phyloP scores from a whole-genome alignment of 108 stramenopile genomes.

The Hondaea fermentalgiana region DNA sequence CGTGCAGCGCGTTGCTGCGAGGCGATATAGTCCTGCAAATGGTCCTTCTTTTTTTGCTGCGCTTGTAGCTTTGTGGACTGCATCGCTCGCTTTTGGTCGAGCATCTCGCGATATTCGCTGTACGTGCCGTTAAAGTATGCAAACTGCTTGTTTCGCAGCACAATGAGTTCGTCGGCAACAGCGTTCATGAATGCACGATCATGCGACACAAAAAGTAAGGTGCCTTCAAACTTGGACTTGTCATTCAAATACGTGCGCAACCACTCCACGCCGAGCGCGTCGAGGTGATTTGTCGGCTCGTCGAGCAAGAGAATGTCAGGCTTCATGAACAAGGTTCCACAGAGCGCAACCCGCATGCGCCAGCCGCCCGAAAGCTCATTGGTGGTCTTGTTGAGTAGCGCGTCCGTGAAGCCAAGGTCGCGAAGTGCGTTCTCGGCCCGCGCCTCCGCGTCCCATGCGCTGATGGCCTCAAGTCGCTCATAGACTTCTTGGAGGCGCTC shows the following conservation, averaged over 20 bases:
- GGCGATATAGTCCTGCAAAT: not conserved
- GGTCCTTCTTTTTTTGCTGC: not conserved
- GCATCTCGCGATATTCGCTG: not conserved
- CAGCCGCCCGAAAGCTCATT: slow-evolving; percentile 76
- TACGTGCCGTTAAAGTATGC: not conserved
- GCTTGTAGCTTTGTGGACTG: not conserved
- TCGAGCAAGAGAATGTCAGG: slow-evolving; percentile 73
- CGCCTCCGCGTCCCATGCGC: slow-evolving; percentile 48
- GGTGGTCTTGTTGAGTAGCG: slow-evolving; percentile 70
- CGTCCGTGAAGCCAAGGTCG: slow-evolving; percentile 72
- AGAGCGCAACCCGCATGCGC: slow-evolving; percentile 93
- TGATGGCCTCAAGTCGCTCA: slow-evolving; percentile 46
- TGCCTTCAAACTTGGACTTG: not conserved
- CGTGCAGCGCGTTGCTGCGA: not conserved
- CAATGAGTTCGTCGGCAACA: not conserved
- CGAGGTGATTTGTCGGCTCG: slow-evolving; percentile 64
- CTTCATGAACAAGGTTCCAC: slow-evolving; percentile 86
- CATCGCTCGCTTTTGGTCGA: not conserved
- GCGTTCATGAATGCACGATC: slow-evolving; percentile 21
- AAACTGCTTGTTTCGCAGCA: not conserved
- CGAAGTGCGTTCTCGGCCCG: slow-evolving; percentile 52
- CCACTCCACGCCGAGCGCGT: slow-evolving; percentile 91
- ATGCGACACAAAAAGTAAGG: slow-evolving; percentile 21
- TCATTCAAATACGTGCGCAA: slow-evolving; percentile 63
- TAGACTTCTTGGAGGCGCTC: slow-evolving; percentile 35